These are phyloP conservation scores for Prunus salicina DNA, from an alignment of 306 rosid genomes.

Conservation along the genomic window DNA sequence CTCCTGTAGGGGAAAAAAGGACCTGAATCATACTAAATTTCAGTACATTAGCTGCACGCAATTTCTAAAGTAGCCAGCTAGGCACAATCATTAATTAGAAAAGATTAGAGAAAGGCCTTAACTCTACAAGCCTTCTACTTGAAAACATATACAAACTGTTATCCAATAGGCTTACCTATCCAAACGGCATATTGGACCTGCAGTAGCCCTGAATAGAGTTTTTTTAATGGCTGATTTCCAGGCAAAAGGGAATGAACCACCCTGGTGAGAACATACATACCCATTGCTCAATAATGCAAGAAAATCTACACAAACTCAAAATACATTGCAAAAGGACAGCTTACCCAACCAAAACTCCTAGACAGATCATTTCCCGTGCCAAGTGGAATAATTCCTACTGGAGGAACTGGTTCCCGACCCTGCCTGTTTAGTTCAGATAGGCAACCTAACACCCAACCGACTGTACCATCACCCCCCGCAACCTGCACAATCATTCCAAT, in stretches of 20 bases:
- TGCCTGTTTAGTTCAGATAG: slow-evolving; percentile 57
- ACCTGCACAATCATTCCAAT: slow-evolving; percentile 60
- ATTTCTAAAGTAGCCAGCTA: not conserved
- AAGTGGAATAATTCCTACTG: slow-evolving; percentile 84
- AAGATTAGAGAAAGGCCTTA: not conserved
- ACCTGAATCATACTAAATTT: not conserved
- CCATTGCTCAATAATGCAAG: slow-evolving; percentile 28
- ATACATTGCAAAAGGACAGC: slow-evolving; percentile 27
- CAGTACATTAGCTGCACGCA: not conserved
- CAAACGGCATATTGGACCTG: slow-evolving; percentile 52
- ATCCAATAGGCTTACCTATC: slow-evolving; percentile 56
- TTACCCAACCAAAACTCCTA: slow-evolving; percentile 92
- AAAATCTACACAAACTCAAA: slow-evolving; percentile 17
- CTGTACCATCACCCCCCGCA: slow-evolving; percentile 99
- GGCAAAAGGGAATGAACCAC: slow-evolving; percentile 94
- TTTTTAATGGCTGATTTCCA: slow-evolving; percentile 87
- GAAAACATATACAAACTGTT: not conserved
- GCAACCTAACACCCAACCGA: slow-evolving; percentile 97
- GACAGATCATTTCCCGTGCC: slow-evolving; percentile 98
- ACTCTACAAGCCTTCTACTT: slow-evolving; percentile 3
- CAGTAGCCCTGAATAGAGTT: slow-evolving; percentile 60
- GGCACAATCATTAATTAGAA: not conserved
- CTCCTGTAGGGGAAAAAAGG: not conserved
- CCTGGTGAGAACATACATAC: slow-evolving; percentile 50
- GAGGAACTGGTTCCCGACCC: slow-evolving; percentile 72